Evolutionary conservation across 2,329 filamentous ascomycete genomes (phyloP).

Genomic region (Ambrosiella xylebori): DNA sequence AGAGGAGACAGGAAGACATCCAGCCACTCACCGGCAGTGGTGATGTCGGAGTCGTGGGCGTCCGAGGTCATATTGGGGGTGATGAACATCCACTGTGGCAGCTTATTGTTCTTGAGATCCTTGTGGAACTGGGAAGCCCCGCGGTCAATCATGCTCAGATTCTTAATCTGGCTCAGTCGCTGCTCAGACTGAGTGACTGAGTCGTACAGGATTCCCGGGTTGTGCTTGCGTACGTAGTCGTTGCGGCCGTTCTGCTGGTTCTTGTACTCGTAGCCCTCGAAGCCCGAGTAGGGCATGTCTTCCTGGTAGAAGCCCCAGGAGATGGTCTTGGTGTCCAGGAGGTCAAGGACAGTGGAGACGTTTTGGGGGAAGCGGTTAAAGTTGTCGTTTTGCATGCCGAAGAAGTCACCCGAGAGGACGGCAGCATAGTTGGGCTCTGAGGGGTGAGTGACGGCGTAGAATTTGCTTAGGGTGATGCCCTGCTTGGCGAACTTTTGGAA

Average conservation of each 20-base stretch:
- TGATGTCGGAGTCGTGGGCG: conserved; percentile 58
- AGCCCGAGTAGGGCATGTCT: conserved; percentile 59
- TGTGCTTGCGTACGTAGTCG: conserved; percentile 74
- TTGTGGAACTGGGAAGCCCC: conserved; percentile 41
- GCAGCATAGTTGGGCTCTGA: conserved; percentile 64
- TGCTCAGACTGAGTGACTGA: conserved; percentile 40
- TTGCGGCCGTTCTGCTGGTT: conserved; percentile 51
- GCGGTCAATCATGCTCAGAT: conserved; percentile 31
- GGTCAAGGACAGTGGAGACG: conserved; percentile 49
- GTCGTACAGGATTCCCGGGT: conserved; percentile 49
- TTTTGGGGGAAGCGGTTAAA: conserved; percentile 42
- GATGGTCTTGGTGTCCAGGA: conserved; percentile 47
- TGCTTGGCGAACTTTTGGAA: conserved; percentile 18
- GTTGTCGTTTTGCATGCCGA: conserved; percentile 53
- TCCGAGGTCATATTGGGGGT: conserved; percentile 62
- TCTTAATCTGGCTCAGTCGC: conserved; percentile 55
- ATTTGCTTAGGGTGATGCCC: conserved; percentile 20
- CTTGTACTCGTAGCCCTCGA: conserved; percentile 43
- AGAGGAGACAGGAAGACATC: conserved; percentile 53
- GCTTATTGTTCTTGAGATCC: conserved; percentile 43
- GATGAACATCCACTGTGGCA: conserved; percentile 58
- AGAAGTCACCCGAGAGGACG: conserved; percentile 51
- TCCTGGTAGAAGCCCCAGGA: conserved; percentile 62
- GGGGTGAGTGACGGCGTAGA: conserved; percentile 50
- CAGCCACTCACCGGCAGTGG: conserved; percentile 50